These are phyloP conservation scores for Corymbia maculata DNA, from an alignment of 345 rosid genomes.

Conservation along the genomic window DNA sequence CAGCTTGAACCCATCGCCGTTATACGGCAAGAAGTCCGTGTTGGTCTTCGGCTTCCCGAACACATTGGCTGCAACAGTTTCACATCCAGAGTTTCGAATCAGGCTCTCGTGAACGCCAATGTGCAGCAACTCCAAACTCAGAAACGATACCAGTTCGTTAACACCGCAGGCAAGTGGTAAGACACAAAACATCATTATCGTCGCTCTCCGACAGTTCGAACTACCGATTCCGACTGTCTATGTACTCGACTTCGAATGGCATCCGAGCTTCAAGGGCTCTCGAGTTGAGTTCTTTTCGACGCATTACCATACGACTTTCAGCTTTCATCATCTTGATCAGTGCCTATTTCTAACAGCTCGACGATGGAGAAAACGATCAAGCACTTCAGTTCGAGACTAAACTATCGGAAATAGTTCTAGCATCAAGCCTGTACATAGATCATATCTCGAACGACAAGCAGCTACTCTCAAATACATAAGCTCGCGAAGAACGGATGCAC, in stretches of 20 bases:
- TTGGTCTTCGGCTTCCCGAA: conserved; percentile 85
- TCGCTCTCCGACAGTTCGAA: neutral
- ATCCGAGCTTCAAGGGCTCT: neutral
- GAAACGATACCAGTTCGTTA: neutral
- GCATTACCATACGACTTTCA: neutral
- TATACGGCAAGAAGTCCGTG: conserved; percentile 64
- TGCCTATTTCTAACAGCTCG: neutral
- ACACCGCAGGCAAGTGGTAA: neutral
- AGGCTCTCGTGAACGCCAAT: neutral
- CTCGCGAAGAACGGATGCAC: neutral
- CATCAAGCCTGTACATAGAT: neutral
- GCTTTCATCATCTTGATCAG: neutral
- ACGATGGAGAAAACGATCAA: neutral
- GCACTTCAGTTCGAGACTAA: neutral
- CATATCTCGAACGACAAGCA: neutral
- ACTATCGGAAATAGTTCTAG: neutral
- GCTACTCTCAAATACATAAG: neutral
- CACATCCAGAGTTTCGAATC: neutral
- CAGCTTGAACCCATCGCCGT: conserved; percentile 73
- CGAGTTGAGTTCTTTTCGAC: neutral
- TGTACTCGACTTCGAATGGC: neutral
- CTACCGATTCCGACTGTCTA: neutral
- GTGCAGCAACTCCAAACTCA: neutral
- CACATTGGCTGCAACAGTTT: conserved; percentile 55
- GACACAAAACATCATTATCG: no score